These are phyloP conservation scores for Wilcoxina mikolae DNA, from an alignment of 495 filamentous ascomycete genomes.

Conservation along the genomic window DNA sequence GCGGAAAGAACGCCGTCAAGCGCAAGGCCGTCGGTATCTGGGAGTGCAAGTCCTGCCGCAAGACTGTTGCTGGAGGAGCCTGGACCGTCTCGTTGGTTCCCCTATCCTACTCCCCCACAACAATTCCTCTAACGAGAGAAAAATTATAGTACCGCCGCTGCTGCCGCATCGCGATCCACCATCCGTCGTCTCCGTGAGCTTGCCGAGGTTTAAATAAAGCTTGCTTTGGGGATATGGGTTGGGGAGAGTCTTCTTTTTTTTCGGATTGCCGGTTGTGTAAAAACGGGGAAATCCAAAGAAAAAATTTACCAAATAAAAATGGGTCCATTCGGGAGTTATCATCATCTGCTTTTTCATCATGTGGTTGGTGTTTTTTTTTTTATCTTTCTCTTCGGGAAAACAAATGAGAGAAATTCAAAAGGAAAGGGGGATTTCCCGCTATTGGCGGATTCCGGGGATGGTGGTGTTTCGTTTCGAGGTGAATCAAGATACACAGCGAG, in stretches of 20 bases:
- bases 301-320: background rate
- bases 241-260: background rate
- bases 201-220: slow-evolving; percentile 63
- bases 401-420: background rate
- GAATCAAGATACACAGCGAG: too few relatives aligned
- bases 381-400: background rate
- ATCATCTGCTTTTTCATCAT: background rate
- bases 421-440: too few relatives aligned
- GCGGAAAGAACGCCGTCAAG: slow-evolving; percentile 90
- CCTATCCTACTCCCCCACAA: background rate
- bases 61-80: slow-evolving; percentile 89
- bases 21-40: slow-evolving; percentile 88
- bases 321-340: background rate
- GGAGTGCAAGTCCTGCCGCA: slow-evolving; percentile 85
- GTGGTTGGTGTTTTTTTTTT: background rate
- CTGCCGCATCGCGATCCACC: slow-evolving; percentile 89
- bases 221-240: background rate
- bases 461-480: too few relatives aligned
- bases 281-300: background rate
- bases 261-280: background rate
- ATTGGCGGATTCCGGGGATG: too few relatives aligned
- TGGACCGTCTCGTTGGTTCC: slow-evolving; percentile 86
- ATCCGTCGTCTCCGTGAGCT: slow-evolving; percentile 96
- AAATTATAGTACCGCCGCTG: slow-evolving; percentile 67
- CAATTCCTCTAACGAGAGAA: background rate